These are phyloP conservation scores for Thelonectria discophora DNA, from an alignment of 2,329 filamentous ascomycete genomes.

Conservation along the genomic window DNA sequence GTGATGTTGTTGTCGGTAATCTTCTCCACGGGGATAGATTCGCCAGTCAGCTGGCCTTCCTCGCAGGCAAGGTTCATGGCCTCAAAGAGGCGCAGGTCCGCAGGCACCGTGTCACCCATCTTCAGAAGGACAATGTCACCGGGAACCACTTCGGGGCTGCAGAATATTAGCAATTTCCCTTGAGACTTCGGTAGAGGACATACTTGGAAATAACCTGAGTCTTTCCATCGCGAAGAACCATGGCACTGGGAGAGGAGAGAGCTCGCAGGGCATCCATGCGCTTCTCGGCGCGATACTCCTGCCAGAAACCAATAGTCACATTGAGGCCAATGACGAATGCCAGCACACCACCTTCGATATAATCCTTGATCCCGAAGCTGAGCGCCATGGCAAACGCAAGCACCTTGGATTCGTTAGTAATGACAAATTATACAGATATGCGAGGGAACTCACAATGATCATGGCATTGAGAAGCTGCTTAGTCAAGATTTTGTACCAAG, in stretches of 20 bases:
- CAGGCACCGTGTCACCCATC: slow-evolving; percentile 79
- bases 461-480: slow-evolving; percentile 81
- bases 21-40: slow-evolving; percentile 78
- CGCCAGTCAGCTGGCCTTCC: slow-evolving; percentile 79
- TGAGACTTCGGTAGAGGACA: slow-evolving; percentile 36
- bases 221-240: slow-evolving; percentile 67
- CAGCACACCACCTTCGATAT: slow-evolving; percentile 73
- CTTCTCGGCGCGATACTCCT: slow-evolving; percentile 71
- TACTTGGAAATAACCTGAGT: slow-evolving; percentile 66
- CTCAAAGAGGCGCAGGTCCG: slow-evolving; percentile 75
- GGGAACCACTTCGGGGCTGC: slow-evolving; percentile 70
- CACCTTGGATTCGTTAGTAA: slow-evolving; percentile 59
- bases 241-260: slow-evolving; percentile 70
- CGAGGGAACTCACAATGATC: slow-evolving; percentile 66
- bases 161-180: slow-evolving; percentile 23
- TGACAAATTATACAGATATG: background rate
- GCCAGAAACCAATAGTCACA: slow-evolving; percentile 72
- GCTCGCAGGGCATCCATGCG: slow-evolving; percentile 71
- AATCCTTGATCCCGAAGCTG: slow-evolving; percentile 72
- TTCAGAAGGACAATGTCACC: slow-evolving; percentile 74
- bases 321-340: slow-evolving; percentile 74
- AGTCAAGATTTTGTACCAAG: slow-evolving; percentile 75
- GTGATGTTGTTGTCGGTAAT: slow-evolving; percentile 60
- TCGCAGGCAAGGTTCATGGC: slow-evolving; percentile 84
- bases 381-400: slow-evolving; percentile 80